Base-by-base conservation (phyloP, 2,329 filamentous ascomycete species). In the Albophoma yamanashiensis region DNA sequence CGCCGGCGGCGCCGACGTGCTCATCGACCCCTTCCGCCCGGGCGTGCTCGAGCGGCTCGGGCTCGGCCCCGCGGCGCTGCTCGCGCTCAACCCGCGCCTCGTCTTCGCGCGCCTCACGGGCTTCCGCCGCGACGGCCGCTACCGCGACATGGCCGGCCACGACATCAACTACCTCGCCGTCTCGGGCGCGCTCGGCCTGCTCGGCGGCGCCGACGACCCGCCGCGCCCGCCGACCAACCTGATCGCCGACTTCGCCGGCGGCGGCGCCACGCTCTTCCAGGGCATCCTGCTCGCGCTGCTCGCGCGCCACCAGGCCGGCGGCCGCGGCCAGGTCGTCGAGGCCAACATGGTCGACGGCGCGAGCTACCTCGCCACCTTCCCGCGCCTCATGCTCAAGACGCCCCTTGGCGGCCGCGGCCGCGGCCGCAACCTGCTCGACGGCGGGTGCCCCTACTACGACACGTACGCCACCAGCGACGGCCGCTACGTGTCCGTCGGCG, bases 161-260 rank as follows among this genome's bases (percentile, higher is more conserved):
- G 92, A 97, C 71, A 96, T 97, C 73, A 97, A 97, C 71, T 97
- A 97, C 74, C 87, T 97, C 50, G 91, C 92, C 56, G 90, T 96
- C 0, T 89, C 88, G 0, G 93, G 93, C 0, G 87, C 89, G 1
- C 75, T 97, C 36, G 81, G 82, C 0, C 79, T 96, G 74, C 82
- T 97, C 3, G 93, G 93, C 0, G 79, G 89, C 0, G 77, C 78
- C 36, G 82, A 79, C 20, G 83, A 87, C 69, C 86, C 84, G 64
- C 93, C 93, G 1, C 86, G 88, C 62, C 82, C 92, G 22, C 94
- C 94, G 0, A 84, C 79, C 7, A 97, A 97, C 68, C 81, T 97
- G 22, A 76, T 97, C 1, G 93, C 86, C 0, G 93, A 97, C 71
- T 97, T 97, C 66, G 94, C 90, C 0, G 93, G 92, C 39, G 93